These are phyloP conservation scores for Allomyces arbusculus DNA, from an alignment of 192 early-diverging fungal genomes.

Conservation along the genomic window DNA sequence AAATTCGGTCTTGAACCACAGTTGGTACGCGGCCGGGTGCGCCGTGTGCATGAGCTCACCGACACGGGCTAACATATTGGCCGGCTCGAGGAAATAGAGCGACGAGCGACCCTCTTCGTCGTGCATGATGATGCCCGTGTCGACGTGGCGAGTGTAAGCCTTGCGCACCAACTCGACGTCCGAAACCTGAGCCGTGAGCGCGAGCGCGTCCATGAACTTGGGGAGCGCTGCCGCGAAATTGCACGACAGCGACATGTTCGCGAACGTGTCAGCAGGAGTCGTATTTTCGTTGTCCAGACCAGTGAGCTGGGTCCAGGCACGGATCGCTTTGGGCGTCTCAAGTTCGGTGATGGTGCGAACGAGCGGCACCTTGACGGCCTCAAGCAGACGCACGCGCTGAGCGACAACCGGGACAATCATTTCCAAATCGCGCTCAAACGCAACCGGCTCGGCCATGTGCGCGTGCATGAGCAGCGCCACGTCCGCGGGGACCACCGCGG, in stretches of 20 bases:
- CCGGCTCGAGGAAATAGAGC: background rate
- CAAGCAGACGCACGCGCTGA: background rate
- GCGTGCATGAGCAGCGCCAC: background rate
- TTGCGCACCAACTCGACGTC: background rate
- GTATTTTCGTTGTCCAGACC: background rate
- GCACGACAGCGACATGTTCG: no score
- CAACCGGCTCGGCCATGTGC: background rate
- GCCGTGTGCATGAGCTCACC: background rate
- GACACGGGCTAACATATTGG: background rate
- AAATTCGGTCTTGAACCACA: background rate
- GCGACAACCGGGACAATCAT: background rate
- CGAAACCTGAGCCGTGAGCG: background rate
- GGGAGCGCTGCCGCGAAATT: no score
- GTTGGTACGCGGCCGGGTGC: background rate
- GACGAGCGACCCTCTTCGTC: background rate
- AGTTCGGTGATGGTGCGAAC: background rate
- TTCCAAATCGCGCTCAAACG: background rate
- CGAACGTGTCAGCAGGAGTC: no score
- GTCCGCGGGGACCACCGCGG: background rate
- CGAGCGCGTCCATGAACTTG: background rate
- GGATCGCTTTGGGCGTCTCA: background rate
- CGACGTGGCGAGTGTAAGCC: background rate
- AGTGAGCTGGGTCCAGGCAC: background rate
- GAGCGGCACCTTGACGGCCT: background rate
- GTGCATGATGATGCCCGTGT: background rate